Evolutionary conservation across 176 grass and related monocot species (phyloP).

Genomic region (Metroxylon sagu): DNA sequence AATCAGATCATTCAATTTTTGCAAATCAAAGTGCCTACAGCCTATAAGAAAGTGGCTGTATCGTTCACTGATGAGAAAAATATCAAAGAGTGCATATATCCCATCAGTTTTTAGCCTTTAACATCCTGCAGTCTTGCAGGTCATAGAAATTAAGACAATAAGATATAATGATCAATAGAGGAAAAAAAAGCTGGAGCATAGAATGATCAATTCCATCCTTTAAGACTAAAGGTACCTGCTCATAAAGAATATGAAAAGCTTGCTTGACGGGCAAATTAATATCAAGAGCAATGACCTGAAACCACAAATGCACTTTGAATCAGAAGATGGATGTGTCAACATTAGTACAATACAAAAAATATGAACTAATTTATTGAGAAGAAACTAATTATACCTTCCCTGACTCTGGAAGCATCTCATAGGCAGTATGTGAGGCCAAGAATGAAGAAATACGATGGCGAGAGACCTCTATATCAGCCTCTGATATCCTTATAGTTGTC

Average conservation of each 20-base stretch:
- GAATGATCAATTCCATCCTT: background rate
- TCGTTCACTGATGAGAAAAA: too few species aligned
- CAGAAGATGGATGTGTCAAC: background rate
- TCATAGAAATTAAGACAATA: too few species aligned
- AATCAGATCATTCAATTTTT: too few species aligned
- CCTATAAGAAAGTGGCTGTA: too few species aligned
- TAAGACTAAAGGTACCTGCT: background rate
- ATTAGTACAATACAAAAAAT: too few species aligned
- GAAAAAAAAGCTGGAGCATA: too few species aligned
- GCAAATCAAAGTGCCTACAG: too few species aligned
- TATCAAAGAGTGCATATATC: too few species aligned
- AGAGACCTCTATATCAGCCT: slow-evolving; percentile 10
- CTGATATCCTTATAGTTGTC: slow-evolving; percentile 2
- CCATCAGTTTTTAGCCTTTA: too few species aligned
- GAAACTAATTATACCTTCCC: slow-evolving; percentile 5
- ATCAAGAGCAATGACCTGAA: slow-evolving; percentile 15
- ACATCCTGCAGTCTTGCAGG: too few species aligned
- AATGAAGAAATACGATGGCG: slow-evolving; percentile 1
- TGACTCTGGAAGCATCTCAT: slow-evolving; percentile 14
- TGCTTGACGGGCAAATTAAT: slow-evolving; percentile 13
- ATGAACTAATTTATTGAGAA: too few species aligned
- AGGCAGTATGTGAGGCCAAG: background rate
- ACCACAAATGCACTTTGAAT: background rate
- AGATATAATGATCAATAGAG: too few species aligned
- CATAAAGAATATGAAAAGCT: slow-evolving; percentile 12